Evolutionary conservation across 257 asterid species (phyloP).

Genomic region (Solanum pimpinellifolium): DNA sequence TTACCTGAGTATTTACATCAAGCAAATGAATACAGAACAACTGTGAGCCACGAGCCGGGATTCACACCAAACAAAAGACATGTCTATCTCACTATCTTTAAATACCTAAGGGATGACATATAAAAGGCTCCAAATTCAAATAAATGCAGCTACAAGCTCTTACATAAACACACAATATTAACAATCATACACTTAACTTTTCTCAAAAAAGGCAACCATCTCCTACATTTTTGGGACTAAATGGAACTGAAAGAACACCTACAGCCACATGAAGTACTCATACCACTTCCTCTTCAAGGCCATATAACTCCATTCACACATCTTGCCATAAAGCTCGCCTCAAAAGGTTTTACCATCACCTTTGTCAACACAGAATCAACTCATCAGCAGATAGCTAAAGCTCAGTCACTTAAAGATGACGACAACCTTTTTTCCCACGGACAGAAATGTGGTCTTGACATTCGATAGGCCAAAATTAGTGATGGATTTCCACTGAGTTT

Average conservation of each 20-base stretch:
- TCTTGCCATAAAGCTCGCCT: constrained; percentile 22
- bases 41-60: neutral
- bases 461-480: constrained; percentile 30
- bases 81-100: neutral
- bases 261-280: constrained; percentile 9
- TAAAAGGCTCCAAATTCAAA: neutral
- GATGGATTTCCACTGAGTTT: constrained; percentile 45
- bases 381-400: constrained; percentile 10
- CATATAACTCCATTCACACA: constrained; percentile 20
- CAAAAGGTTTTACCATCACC: constrained; percentile 22
- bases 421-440: constrained; percentile 33
- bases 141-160: neutral
- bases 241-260: neutral
- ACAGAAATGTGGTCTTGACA: constrained; percentile 42
- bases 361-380: constrained; percentile 13
- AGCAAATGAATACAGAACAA: neutral
- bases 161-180: neutral
- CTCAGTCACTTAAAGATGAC: neutral
- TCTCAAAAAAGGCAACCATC: neutral
- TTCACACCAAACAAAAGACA: neutral
- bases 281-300: constrained; percentile 28
- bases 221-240: neutral
- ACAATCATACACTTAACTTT: neutral
- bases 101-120: neutral
- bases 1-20: neutral